Base-by-base conservation (phyloP, 176 grass and related monocot genomes). In the Lolium perenne region DNA sequence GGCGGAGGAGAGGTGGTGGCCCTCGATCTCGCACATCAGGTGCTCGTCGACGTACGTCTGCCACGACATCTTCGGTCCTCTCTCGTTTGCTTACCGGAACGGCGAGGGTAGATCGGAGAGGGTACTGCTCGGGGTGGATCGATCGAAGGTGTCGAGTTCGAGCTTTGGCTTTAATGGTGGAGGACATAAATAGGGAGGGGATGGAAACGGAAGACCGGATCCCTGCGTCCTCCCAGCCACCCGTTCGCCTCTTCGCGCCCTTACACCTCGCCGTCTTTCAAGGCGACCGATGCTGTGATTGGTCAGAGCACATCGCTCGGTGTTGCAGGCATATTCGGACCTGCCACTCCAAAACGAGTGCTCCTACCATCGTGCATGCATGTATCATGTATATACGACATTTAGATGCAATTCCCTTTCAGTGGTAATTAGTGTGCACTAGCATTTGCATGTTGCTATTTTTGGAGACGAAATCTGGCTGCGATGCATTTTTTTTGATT, bases 31-130 rank as follows among this genome's bases (percentile, higher is more conserved):
- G 93, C 87, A 83, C 93, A 95, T 90, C 77, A 92, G 87, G 85
- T 94, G 90, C 53, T 95, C 93, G 68, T 95, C 93, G 6, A 95
- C 90, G 85, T 95, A 95, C 22, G 53, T 71, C 84, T 95, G 90
- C 93, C 93, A 95, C 79, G 93, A 95, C 93, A 95, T 95, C 87
- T 79, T 89, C 66, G 47, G 29, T 18, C 61, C 6, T 9, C 10
- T 13, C 10, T 13, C 4, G 14, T 4, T 6, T 48, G 41, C 17
- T 46, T 74, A 21, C 46, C 1, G 0, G n/a, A 49, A 43, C 26
- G 45, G n/a, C 49, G 15, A 64, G 0, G 77, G 13, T 54, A 29
- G 71, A 47, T 2, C n/a, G 1, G 17, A 41, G 76, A 65, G 26
- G 54, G 11, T 41, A 38, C 76, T 77, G 63, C 63, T 66, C 29